These are phyloP conservation scores for Rubia balearica DNA, from an alignment of 305 asterid species.

Conservation along the genomic window DNA sequence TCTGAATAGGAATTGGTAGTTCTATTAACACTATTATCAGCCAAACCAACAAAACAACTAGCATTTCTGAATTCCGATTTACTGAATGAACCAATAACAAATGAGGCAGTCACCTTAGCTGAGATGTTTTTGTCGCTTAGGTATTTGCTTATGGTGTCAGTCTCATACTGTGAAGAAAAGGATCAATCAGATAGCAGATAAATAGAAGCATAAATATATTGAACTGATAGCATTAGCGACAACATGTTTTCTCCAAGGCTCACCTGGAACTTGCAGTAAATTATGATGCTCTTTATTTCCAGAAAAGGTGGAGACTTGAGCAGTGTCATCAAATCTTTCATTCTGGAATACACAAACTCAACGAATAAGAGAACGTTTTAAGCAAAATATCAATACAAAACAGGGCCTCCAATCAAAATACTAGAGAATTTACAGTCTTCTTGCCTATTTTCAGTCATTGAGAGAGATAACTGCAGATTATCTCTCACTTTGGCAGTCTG, in stretches of 20 bases:
- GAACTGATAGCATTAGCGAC: conserved; percentile 8
- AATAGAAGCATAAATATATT: conserved; percentile 9
- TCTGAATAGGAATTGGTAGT: conserved; percentile 39
- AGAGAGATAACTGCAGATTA: conserved; percentile 75
- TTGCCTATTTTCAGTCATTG: conserved; percentile 59
- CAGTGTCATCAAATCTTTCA: conserved; percentile 67
- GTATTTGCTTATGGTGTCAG: conserved; percentile 88
- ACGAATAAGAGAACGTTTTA: background rate
- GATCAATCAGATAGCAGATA: conserved; percentile 20
- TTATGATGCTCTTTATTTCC: conserved; percentile 75
- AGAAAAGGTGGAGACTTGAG: conserved; percentile 64
- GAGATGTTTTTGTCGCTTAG: conserved; percentile 65
- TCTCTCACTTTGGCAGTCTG: conserved; percentile 67
- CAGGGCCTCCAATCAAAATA: conserved; percentile 12
- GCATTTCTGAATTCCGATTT: conserved; percentile 16
- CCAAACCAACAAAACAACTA: conserved; percentile 18
- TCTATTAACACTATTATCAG: conserved; percentile 10
- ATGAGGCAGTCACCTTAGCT: conserved; percentile 65
- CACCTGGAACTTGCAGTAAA: conserved; percentile 97
- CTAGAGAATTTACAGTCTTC: conserved; percentile 20
- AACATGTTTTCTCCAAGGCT: conserved; percentile 10
- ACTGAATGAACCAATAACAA: conserved; percentile 23
- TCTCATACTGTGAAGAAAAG: conserved; percentile 55
- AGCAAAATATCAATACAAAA: conserved; percentile 14
- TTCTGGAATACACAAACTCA: conserved; percentile 31